phyloP scores from a whole-genome alignment of 2,329 filamentous ascomycete species.

The Davidsoniella eucalypti region DNA sequence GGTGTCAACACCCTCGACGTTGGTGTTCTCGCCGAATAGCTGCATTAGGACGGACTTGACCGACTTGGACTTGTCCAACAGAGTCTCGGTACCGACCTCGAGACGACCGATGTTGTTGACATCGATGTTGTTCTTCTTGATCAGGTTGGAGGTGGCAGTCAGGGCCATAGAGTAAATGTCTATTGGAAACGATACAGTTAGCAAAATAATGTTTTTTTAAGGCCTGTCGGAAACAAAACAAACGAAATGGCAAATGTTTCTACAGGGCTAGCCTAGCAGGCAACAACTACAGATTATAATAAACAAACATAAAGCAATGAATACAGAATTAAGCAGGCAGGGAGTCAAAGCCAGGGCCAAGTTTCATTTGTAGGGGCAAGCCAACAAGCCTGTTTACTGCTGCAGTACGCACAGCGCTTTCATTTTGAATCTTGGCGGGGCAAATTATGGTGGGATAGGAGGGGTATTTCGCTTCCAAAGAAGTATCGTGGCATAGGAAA shows the following conservation, averaged over 20 bases:
- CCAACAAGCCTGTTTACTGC: too few relatives aligned
- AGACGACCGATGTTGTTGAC: conserved; percentile 60
- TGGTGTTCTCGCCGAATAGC: conserved; percentile 69
- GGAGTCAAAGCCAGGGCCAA: neutral
- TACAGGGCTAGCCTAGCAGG: neutral
- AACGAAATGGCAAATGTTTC: too few relatives aligned
- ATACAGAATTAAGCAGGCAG: neutral
- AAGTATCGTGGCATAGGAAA: neutral
- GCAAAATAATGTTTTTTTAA: conserved; percentile 9
- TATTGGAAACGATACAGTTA: conserved; percentile 21
- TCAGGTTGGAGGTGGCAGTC: conserved; percentile 59
- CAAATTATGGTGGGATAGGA: neutral
- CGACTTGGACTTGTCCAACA: conserved; percentile 81
- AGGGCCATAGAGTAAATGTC: conserved; percentile 80
- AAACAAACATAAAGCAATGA: neutral
- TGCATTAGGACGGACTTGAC: conserved; percentile 83
- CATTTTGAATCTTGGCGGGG: neutral
- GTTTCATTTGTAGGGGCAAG: neutral
- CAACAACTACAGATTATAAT: neutral
- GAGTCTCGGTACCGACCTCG: conserved; percentile 73
- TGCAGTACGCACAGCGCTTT: neutral
- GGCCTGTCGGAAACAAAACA: neutral
- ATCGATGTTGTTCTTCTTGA: conserved; percentile 74
- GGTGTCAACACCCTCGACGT: conserved; percentile 68
- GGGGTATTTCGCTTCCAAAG: neutral